Percentiles rank a stretch among this genome's conserved stretches.
phyloP scores from a whole-genome alignment of 176 grass and related monocot species.

The Oryza brachyantha region DNA sequence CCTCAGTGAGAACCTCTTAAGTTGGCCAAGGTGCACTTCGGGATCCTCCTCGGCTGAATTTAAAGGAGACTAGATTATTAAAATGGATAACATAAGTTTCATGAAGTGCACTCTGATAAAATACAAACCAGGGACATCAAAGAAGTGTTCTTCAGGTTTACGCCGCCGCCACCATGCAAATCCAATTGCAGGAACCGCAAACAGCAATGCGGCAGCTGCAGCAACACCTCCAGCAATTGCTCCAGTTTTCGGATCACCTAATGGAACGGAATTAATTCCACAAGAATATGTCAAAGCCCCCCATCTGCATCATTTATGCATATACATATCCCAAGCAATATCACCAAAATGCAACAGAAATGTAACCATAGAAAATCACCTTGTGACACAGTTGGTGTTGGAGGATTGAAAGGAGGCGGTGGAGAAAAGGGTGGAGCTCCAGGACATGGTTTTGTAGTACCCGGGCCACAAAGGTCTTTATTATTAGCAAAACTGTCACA shows the following conservation, averaged over 20 bases:
- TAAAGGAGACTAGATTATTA: conserved; percentile 26
- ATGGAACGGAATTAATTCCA: neutral
- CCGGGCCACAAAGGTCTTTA: conserved; percentile 62
- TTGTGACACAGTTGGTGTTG: conserved; percentile 31
- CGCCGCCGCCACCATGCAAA: conserved; percentile 68
- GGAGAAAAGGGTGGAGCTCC: conserved; percentile 72
- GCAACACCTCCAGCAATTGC: conserved; percentile 79
- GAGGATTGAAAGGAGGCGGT: conserved; percentile 60
- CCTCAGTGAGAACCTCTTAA: conserved; percentile 77
- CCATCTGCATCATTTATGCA: neutral
- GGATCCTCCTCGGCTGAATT: conserved; percentile 90
- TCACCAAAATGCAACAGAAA: neutral
- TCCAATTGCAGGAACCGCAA: conserved; percentile 68
- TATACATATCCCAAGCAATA: conserved; percentile 2
- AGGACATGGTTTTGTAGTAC: conserved; percentile 60
- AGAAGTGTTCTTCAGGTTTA: conserved; percentile 81
- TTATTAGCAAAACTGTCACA: conserved; percentile 79
- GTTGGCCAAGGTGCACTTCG: conserved; percentile 87
- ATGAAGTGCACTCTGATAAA: neutral
- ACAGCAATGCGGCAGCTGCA: conserved; percentile 63
- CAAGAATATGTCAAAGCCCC: conserved; percentile 15
- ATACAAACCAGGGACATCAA: conserved; percentile 75
- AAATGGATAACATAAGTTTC: conserved; percentile 26
- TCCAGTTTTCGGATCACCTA: conserved; percentile 53
- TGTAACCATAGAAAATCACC: conserved; percentile 35